Conservation (phyloP, 2,329 filamentous ascomycete genomes). For the Plenodomus tracheiphilus region DNA sequence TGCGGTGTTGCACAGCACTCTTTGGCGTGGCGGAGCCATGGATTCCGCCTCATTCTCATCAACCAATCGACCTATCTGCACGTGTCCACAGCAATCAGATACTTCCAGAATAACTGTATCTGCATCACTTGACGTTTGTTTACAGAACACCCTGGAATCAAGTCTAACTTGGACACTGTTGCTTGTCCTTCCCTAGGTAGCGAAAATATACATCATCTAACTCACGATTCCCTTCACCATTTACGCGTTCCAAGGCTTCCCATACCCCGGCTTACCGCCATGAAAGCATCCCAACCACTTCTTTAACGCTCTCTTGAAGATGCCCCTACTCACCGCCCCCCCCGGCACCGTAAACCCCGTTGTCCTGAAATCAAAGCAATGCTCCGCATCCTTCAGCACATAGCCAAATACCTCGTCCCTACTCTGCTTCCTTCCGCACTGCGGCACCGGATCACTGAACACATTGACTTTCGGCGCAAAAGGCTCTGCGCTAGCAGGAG, state of each 20-base stretch:
- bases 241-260: constrained; percentile 8
- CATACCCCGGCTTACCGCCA: constrained; percentile 14
- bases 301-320: constrained; percentile 49
- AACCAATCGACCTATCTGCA: too few species aligned
- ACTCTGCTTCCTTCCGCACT: constrained; percentile 46
- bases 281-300: constrained; percentile 52
- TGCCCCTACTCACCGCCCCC: constrained; percentile 39
- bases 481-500: constrained; percentile 47
- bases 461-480: constrained; percentile 47
- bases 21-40: too few species aligned
- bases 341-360: constrained; percentile 25
- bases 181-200: too few species aligned
- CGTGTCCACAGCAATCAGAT: too few species aligned
- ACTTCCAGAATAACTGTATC: too few species aligned
- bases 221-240: not conserved
- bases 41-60: too few species aligned
- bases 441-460: constrained; percentile 46
- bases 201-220: too few species aligned
- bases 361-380: constrained; percentile 54
- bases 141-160: too few species aligned
- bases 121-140: too few species aligned
- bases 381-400: constrained; percentile 50
- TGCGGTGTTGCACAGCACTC: too few species aligned
- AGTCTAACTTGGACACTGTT: too few species aligned
- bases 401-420: constrained; percentile 53